These are phyloP conservation scores for Ceratobasidium sp. DNA, from an alignment of 1,284 basidiomycete species.

Conservation along the genomic window DNA sequence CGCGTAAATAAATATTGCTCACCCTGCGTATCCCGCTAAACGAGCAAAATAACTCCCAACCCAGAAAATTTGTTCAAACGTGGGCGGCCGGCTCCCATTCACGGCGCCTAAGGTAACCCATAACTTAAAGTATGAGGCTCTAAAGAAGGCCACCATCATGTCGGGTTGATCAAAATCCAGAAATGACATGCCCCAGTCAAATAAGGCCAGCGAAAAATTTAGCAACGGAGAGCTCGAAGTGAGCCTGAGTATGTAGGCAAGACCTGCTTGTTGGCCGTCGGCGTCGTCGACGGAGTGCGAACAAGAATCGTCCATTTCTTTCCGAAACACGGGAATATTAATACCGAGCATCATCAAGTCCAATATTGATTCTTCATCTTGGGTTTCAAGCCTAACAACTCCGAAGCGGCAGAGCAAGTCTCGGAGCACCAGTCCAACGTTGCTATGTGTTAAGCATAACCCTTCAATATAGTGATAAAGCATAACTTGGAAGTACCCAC, in stretches of 20 bases:
- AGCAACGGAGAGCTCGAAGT: neutral
- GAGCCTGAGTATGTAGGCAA: neutral
- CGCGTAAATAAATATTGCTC: too few species aligned
- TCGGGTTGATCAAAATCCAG: neutral
- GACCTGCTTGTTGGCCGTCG: neutral
- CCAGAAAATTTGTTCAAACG: neutral
- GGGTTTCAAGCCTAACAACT: neutral
- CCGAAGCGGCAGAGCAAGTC: conserved; percentile 3
- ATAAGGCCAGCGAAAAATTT: neutral
- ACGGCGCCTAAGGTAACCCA: neutral
- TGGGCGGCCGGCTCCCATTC: neutral
- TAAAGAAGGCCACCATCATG: conserved; percentile 1
- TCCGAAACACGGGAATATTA: neutral
- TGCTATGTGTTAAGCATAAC: too few species aligned
- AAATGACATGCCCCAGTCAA: neutral
- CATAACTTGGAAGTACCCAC: too few species aligned
- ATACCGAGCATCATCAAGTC: neutral
- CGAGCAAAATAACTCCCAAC: too few species aligned
- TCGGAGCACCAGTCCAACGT: neutral
- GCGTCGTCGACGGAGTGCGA: neutral
- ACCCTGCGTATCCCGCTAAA: too few species aligned
- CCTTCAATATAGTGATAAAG: too few species aligned
- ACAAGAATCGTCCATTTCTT: neutral
- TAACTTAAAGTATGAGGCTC: neutral
- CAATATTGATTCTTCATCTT: neutral